Evolutionary conservation across 164 flowering plant genomes (phyloP).

Genomic region (Nymphaea colorata): DNA sequence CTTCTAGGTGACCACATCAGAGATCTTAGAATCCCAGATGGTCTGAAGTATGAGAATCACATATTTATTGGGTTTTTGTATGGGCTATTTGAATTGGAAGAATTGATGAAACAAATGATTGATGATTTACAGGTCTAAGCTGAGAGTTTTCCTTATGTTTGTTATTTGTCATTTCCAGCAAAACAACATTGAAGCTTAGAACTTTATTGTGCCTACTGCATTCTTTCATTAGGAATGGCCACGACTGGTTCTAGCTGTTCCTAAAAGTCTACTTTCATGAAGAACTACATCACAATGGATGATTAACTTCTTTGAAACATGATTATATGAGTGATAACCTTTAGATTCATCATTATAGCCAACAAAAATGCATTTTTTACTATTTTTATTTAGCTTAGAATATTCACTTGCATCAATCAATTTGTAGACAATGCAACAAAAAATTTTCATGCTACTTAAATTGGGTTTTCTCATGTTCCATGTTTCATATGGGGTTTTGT

Average conservation of each 20-base stretch:
- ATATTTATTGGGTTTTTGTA: conserved; percentile 87
- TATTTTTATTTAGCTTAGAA: background rate
- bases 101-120: too few relatives aligned
- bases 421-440: background rate
- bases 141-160: too few relatives aligned
- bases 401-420: background rate
- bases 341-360: background rate
- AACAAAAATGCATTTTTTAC: background rate
- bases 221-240: too few relatives aligned
- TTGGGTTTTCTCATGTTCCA: background rate
- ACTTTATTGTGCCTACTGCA: too few relatives aligned
- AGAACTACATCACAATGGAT: background rate
- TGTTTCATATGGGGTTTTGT: background rate
- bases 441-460: background rate
- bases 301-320: background rate
- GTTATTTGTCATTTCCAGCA: too few relatives aligned
- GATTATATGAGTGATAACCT: background rate
- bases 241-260: too few relatives aligned
- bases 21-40: conserved; percentile 93
- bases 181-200: too few relatives aligned
- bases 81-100: too few relatives aligned
- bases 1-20: conserved; percentile 98
- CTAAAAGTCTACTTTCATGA: background rate
- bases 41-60: conserved; percentile 68
- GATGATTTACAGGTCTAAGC: too few relatives aligned